A percentile compares a stretch with the other conserved stretches of the same genome.
These are phyloP conservation scores for Colletotrichum cereale DNA, from an alignment of 2,329 filamentous ascomycete species.

Conservation along the genomic window DNA sequence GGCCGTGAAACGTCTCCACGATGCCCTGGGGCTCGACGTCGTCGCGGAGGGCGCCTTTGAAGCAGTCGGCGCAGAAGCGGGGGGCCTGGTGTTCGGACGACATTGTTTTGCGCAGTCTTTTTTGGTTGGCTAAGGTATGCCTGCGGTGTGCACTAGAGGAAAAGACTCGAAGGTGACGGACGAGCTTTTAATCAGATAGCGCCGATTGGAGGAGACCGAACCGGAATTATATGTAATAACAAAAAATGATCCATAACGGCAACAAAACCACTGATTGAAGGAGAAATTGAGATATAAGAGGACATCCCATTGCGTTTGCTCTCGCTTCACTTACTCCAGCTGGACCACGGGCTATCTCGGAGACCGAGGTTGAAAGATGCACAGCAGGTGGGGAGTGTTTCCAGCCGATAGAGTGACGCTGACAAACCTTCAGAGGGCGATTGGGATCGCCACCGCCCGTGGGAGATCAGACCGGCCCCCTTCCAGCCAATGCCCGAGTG, in stretches of 20 bases:
- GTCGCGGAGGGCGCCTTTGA: slow-evolving; percentile 41
- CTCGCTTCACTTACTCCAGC: not conserved
- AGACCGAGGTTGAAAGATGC: not conserved
- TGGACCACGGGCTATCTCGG: not conserved
- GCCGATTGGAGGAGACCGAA: not conserved
- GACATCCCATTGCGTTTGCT: not conserved
- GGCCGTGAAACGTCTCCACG: slow-evolving; percentile 43
- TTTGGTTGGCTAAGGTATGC: too few relatives aligned
- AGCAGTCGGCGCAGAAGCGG: slow-evolving; percentile 42
- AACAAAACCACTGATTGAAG: not conserved
- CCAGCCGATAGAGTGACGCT: not conserved
- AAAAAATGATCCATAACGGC: too few relatives aligned
- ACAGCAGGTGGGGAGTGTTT: not conserved
- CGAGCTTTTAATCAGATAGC: not conserved
- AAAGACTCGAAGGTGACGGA: too few relatives aligned
- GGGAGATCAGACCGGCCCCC: not conserved
- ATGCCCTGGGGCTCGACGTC: slow-evolving; percentile 41
- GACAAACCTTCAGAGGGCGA: not conserved
- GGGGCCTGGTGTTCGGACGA: slow-evolving; percentile 27
- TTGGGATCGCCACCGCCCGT: not conserved
- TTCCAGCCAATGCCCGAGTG: not conserved
- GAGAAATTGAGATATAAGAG: not conserved
- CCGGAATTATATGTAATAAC: too few relatives aligned
- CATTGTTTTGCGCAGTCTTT: not conserved
- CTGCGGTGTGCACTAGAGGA: not conserved